Base-by-base conservation (phyloP, 169 alveolate genomes). In the Ichthyophthirius multifiliis region DNA sequence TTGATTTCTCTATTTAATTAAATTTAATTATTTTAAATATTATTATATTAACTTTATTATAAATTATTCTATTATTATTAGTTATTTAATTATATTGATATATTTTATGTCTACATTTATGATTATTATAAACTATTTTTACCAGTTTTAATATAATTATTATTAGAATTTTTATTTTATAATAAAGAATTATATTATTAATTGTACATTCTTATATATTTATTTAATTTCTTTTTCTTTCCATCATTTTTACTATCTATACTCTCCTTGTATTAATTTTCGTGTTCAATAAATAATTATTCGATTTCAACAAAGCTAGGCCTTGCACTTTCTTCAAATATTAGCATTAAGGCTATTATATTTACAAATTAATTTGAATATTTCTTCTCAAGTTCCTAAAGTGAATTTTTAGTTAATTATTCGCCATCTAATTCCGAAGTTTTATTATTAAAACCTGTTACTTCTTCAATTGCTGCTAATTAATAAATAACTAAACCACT, bases 281-380 rank as follows among this genome's bases (percentile, higher is more conserved):
- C 92, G 76, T 80, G 83, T 45, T 90, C 88, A 27, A 88, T 82
- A 27, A 89, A 84, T 16, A 85, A 48, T 71, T 87, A 82, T n/a
- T 81, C 95, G 20, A 93, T 76, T 75, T 93, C 97, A 12, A 91
- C 89, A 88, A 90, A 93, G 41, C 90, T 83, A 12, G 97, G 97
- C 39, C 97, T 67, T 39, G 88, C 89, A 64, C 77, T 75, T 82
- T 93, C 97, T 31, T 93, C 90, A 84, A 93, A 93, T 27, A 83
- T 85, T 31, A 93, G 75, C 97, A 93, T 93, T 23, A 88, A 75
- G 43, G 85, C 86, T 9, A 93, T 67, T 23, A 88, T 83, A 35
- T 90, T 92, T 27, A 91, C 84, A 41, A 90, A 62, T 32, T 87
- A 80, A 34, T 87, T 88, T 16, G 90, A 82, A 64, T 86, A 93